phyloP scores from a whole-genome alignment of 768 basidiomycete species.

The Mycena rosella region DNA sequence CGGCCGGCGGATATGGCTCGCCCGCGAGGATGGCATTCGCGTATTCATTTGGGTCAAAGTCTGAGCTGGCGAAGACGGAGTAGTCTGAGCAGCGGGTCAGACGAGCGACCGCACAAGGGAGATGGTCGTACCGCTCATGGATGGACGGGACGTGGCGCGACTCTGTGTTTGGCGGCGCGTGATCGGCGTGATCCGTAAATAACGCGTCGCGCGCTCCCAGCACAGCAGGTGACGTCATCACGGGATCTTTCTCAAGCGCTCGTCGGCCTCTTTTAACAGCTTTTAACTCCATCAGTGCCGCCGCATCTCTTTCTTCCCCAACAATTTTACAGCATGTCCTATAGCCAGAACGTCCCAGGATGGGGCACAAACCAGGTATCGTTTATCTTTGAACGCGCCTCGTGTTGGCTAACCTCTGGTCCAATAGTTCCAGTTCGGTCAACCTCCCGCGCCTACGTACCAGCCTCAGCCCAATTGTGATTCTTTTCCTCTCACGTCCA shows the following conservation, averaged over 20 bases:
- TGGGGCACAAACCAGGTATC: conserved; percentile 64
- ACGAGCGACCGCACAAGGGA: neutral
- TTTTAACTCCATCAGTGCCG: conserved; percentile 9
- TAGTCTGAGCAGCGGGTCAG: conserved; percentile 65
- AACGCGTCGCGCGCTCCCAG: conserved; percentile 11
- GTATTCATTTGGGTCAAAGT: conserved; percentile 91
- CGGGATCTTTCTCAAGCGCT: neutral
- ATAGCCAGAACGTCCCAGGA: conserved; percentile 52
- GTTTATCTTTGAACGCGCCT: conserved; percentile 19
- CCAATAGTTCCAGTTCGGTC: conserved; percentile 57
- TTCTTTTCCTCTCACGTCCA: neutral
- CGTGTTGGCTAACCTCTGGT: conserved; percentile 2
- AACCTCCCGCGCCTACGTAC: conserved; percentile 54
- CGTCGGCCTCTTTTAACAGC: conserved; percentile 10
- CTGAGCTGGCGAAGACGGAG: conserved; percentile 74
- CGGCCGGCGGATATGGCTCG: conserved; percentile 71
- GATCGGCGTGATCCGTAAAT: neutral
- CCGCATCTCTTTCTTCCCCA: conserved; percentile 17
- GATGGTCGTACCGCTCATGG: conserved; percentile 19
- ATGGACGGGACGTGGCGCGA: neutral
- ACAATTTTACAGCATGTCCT: conserved; percentile 53
- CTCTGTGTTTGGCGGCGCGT: neutral
- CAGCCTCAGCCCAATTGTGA: conserved; percentile 69
- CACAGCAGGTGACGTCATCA: conserved; percentile 11
- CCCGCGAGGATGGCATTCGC: conserved; percentile 92